Conservation (phyloP, 164 flowering plant species). For the Malania oleifera region DNA sequence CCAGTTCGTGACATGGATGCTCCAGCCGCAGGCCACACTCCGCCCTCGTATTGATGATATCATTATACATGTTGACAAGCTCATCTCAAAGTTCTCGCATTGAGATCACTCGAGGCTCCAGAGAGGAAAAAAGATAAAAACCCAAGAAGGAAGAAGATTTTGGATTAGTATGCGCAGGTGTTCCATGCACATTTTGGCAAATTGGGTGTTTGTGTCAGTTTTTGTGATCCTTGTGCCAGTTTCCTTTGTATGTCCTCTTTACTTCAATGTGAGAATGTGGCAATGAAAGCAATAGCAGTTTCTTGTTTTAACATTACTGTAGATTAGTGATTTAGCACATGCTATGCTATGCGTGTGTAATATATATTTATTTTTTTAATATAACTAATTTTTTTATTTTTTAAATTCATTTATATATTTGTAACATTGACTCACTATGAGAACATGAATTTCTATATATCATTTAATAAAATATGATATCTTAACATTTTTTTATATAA, state of each 20-base stretch:
- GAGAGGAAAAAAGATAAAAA: background rate
- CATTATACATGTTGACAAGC: conserved; percentile 82
- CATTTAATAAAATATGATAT: too few relatives aligned
- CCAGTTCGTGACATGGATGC: conserved; percentile 95
- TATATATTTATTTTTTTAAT: too few relatives aligned
- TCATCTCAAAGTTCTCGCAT: conserved; percentile 59
- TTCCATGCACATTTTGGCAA: background rate
- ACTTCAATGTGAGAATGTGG: conserved; percentile 1
- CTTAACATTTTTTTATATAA: too few relatives aligned
- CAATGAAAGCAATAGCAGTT: conserved; percentile 1
- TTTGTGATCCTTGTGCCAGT: background rate
- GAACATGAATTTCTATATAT: too few relatives aligned
- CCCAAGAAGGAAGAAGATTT: too few relatives aligned
- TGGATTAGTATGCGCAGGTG: background rate
- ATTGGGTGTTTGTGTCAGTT: background rate
- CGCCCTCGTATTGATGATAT: conserved; percentile 90
- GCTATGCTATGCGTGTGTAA: too few relatives aligned
- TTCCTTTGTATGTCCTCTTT: background rate
- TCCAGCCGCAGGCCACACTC: conserved; percentile 80
- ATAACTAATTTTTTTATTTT: too few relatives aligned
- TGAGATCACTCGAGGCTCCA: conserved; percentile 12
- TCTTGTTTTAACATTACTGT: conserved; percentile 3
- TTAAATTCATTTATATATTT: too few relatives aligned
- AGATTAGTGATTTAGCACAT: too few relatives aligned
- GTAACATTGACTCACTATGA: too few relatives aligned